phyloP scores from a whole-genome alignment of 768 basidiomycete genomes.

The Rhodotorula sphaerocarpa region DNA sequence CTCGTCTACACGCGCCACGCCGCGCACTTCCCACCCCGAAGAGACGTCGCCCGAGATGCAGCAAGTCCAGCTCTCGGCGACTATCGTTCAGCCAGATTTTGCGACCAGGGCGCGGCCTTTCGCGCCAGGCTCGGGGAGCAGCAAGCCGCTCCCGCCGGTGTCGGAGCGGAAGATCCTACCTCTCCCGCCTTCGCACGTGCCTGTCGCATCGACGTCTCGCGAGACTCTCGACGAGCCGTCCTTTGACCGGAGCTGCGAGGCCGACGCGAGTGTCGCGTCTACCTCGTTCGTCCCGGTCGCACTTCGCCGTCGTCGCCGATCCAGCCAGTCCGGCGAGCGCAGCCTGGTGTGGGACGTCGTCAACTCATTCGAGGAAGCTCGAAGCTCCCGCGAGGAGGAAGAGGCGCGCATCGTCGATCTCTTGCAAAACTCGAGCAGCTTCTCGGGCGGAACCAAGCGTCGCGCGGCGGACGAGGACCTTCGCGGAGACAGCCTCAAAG shows the following conservation, averaged over 20 bases:
- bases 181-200: constrained; percentile 11
- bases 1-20: not conserved
- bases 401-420: constrained; percentile 25
- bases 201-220: constrained; percentile 1
- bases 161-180: constrained; percentile 20
- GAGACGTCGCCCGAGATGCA: constrained; percentile 16
- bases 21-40: not conserved
- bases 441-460: not conserved
- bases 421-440: constrained; percentile 10
- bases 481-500: not conserved
- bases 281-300: not conserved
- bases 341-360: constrained; percentile 21
- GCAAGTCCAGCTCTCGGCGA: not conserved
- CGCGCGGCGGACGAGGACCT: constrained; percentile 15
- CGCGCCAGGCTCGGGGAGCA: not conserved
- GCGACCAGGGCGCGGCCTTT: not conserved
- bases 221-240: not conserved
- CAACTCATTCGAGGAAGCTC: constrained; percentile 27
- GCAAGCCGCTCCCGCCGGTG: constrained; percentile 8
- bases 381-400: constrained; percentile 28
- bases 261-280: not conserved
- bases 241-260: not conserved
- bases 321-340: not conserved
- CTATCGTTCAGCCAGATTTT: constrained; percentile 6
- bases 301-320: constrained; percentile 1